Conservation (phyloP, 345 rosid genomes). For the Carallia brachiata region DNA sequence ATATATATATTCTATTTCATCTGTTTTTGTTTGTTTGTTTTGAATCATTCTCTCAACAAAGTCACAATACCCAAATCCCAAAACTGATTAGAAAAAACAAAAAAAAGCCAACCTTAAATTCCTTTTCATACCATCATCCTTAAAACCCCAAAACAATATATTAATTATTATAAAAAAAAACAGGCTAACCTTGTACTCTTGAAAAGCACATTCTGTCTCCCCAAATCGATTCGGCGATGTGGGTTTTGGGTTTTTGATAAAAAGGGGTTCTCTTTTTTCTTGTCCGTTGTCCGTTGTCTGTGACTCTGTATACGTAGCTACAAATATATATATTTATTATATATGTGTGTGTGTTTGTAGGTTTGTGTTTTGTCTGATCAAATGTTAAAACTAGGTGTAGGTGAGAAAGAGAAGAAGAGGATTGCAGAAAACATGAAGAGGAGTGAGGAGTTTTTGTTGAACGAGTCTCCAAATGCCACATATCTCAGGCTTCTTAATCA, state of each 20-base stretch:
- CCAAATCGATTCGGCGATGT: slow-evolving; percentile 13
- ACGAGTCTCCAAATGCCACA: slow-evolving; percentile 23
- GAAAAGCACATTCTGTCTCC: background rate
- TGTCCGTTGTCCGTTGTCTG: background rate
- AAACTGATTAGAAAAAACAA: too few relatives aligned
- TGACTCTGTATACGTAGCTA: background rate
- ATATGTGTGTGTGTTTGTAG: background rate
- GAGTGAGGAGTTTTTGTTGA: slow-evolving; percentile 25
- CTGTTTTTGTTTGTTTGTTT: background rate
- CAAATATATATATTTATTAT: background rate
- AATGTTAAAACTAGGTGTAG: slow-evolving; percentile 32
- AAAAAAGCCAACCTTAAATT: slow-evolving; percentile 7
- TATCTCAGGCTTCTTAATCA: slow-evolving; percentile 27
- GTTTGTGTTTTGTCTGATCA: slow-evolving; percentile 6
- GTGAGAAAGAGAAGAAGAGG: slow-evolving; percentile 26
- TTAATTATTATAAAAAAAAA: background rate
- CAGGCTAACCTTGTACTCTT: background rate
- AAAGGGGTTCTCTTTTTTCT: slow-evolving; percentile 8
- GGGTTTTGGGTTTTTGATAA: slow-evolving; percentile 26
- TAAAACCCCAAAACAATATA: background rate
- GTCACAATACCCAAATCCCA: slow-evolving; percentile 7
- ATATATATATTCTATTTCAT: background rate
- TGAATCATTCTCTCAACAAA: too few relatives aligned
- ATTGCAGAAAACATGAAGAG: slow-evolving; percentile 20
- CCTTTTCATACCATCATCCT: background rate